Base-by-base conservation (phyloP, 495 filamentous ascomycete genomes). In the Daldinia childiae region DNA sequence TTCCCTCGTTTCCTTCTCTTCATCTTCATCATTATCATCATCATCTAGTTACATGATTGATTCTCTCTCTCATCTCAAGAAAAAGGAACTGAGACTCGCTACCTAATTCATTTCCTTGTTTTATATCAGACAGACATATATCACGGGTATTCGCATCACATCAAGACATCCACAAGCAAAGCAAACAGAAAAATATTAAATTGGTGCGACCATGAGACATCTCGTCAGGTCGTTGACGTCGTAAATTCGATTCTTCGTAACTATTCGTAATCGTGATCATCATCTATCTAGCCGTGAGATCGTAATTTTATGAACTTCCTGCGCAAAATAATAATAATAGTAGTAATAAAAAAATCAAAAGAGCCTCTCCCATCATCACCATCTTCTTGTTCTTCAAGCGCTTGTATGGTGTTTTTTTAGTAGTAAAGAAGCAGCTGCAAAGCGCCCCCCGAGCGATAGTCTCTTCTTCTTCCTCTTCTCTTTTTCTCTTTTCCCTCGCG, bases 281-380 rank as follows among this genome's bases (percentile, higher is more conserved):
- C 69, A 70, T 72, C 66, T 70, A 69, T 73, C 71, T 73, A 68
- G 66, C 62, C 71, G 54, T 73, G 58, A 73, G 71, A 69, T 73
- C 71, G 63, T 73, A 71, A 69, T 74, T 68, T 64, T 69, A 65
- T 62, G 34, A 52, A 57, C n/a, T 55, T 62, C 58, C 66, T 29
- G 51, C 57, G 51, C 27, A 64, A 72, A 26, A 24, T 14, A 29
- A 6, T 29, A 29, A 30, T 11, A 34, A 12, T 12, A 66, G 45
- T 32, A 24, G 2, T 43, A 60, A 27, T 21, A 12, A 62, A 34
- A 24, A 58, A 61, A 66, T 58, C 50, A 63, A 41, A 58, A 30
- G 26, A 51, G 14, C 55, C 55, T 29, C 57, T 62, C 58, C 55
- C 56, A 43, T 62, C 64, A 27, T 36, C 30, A 11, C 54, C 58